Evolutionary conservation across 2,329 filamentous ascomycete genomes (phyloP).

Genomic region (Fusarium sp.): DNA sequence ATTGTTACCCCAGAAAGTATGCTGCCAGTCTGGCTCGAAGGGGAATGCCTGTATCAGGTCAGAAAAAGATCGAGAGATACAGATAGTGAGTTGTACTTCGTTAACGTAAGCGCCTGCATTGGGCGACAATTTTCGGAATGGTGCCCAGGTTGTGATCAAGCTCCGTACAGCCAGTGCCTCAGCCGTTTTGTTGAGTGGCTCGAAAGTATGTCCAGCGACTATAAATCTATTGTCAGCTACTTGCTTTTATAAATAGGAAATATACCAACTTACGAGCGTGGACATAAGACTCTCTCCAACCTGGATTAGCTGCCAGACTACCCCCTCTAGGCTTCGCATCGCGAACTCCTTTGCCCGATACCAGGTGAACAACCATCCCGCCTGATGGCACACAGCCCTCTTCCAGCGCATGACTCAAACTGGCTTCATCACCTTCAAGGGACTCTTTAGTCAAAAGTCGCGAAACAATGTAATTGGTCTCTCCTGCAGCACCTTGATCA

Average conservation of each 20-base stretch:
- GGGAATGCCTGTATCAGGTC: slow-evolving; percentile 48
- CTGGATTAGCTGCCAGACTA: slow-evolving; percentile 61
- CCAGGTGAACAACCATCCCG: slow-evolving; percentile 53
- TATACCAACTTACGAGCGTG: slow-evolving; percentile 55
- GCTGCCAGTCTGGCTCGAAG: slow-evolving; percentile 55
- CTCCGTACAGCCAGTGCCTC: slow-evolving; percentile 43
- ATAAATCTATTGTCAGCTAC: fast-evolving
- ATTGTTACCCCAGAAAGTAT: slow-evolving; percentile 59
- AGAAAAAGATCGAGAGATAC: fast-evolving
- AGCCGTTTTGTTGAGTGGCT: slow-evolving; percentile 51
- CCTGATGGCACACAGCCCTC: slow-evolving; percentile 48
- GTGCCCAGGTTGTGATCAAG: slow-evolving; percentile 49
- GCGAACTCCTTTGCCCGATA: slow-evolving; percentile 59
- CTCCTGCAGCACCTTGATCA: slow-evolving; percentile 54
- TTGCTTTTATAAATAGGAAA: not conserved
- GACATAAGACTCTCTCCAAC: slow-evolving; percentile 62
- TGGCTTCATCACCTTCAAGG: slow-evolving; percentile 46
- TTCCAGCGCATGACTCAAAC: slow-evolving; percentile 54
- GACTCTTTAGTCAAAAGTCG: slow-evolving; percentile 57
- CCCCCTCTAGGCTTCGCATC: slow-evolving; percentile 60
- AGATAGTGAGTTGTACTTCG: slow-evolving; percentile 51
- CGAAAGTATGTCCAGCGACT: slow-evolving; percentile 49
- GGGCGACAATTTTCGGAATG: slow-evolving; percentile 56
- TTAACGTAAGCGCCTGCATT: slow-evolving; percentile 60
- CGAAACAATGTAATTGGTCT: slow-evolving; percentile 56